phyloP scores from a whole-genome alignment of 306 rosid species.

The Psophocarpus tetragonolobus region DNA sequence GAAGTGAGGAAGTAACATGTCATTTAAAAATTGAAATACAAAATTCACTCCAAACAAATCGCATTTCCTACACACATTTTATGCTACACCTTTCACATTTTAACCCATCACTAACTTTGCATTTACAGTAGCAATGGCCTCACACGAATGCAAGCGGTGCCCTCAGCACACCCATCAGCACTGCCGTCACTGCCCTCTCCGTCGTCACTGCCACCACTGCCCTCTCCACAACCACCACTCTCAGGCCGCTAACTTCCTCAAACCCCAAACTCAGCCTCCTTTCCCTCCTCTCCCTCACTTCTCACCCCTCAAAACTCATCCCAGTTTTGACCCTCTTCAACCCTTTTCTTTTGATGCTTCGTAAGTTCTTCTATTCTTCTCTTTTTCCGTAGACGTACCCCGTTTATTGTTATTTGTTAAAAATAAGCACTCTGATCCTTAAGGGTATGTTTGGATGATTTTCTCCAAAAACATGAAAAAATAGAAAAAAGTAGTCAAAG shows the following conservation, averaged over 20 bases:
- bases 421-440: too few species aligned
- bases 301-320: not conserved
- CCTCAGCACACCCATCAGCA: constrained; percentile 15
- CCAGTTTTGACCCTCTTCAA: not conserved
- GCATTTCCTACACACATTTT: too few species aligned
- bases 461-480: too few species aligned
- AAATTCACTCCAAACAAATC: too few species aligned
- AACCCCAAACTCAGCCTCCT: not conserved
- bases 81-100: not conserved
- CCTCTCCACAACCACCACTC: constrained; percentile 32
- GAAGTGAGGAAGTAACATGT: too few species aligned
- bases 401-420: not conserved
- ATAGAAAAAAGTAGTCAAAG: too few species aligned
- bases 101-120: not conserved
- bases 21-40: too few species aligned
- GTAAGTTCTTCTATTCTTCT: constrained; percentile 29
- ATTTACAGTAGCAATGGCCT: not conserved
- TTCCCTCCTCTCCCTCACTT: not conserved
- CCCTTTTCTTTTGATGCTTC: not conserved
- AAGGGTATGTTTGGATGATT: too few species aligned
- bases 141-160: not conserved
- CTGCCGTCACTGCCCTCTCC: constrained; percentile 37
- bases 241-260: not conserved
- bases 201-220: constrained; percentile 33
- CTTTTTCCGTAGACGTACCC: not conserved